These are phyloP conservation scores for Talaromyces sp. DNA, from an alignment of 2,329 filamentous ascomycete genomes.

Conservation along the genomic window DNA sequence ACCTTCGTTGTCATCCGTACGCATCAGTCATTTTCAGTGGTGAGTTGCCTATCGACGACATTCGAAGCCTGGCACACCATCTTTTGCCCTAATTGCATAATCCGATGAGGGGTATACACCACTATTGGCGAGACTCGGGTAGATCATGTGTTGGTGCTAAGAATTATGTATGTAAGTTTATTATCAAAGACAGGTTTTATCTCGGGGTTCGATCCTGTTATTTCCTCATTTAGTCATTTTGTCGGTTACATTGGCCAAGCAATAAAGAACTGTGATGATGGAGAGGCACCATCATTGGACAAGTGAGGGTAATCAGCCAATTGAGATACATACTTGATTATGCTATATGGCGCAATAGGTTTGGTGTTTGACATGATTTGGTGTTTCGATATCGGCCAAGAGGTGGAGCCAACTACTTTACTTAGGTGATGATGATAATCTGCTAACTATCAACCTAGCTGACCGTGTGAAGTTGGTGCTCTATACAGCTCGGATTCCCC, in stretches of 20 bases:
- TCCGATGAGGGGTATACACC: constrained; percentile 6
- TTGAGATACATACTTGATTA: neutral
- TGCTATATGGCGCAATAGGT: constrained; percentile 4
- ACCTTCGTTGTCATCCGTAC: no score
- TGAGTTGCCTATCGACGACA: neutral
- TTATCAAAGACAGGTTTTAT: no score
- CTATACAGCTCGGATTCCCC: neutral
- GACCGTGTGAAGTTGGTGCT: neutral
- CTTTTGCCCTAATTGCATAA: neutral
- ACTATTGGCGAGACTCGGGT: neutral
- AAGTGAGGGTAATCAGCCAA: neutral
- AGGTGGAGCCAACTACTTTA: neutral
- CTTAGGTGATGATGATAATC: neutral
- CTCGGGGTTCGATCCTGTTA: neutral
- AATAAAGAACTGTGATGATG: neutral
- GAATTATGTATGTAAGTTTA: neutral
- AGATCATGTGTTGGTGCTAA: neutral
- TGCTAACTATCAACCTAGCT: neutral
- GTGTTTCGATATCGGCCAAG: neutral
- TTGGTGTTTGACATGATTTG: neutral
- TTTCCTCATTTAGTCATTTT: neutral
- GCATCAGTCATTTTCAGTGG: neutral
- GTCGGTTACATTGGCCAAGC: no score
- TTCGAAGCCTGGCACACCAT: constrained; percentile 8
- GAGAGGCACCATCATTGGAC: neutral